These are phyloP conservation scores for Crithidia thermophila DNA, from an alignment of 208 protist species.

Conservation along the genomic window DNA sequence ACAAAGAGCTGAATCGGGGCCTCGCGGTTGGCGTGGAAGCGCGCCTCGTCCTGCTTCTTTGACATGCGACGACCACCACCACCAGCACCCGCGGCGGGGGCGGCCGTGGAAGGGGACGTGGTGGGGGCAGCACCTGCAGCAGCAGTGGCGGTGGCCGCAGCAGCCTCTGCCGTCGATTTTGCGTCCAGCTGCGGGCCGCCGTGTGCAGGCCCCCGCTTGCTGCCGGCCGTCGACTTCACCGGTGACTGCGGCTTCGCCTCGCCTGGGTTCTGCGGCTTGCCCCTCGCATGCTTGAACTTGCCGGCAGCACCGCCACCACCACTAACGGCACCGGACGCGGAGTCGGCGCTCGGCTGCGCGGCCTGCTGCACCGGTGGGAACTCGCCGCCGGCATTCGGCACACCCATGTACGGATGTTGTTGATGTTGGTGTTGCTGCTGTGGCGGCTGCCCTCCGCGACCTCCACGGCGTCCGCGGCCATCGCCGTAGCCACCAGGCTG, in stretches of 20 bases:
- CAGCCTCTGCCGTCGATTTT: neutral
- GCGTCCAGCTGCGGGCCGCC: neutral
- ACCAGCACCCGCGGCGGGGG: neutral
- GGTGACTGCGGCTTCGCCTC: neutral
- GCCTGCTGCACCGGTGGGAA: neutral
- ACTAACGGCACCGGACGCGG: too few relatives aligned
- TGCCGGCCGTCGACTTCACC: neutral
- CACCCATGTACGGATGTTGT: neutral
- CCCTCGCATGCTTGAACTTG: too few relatives aligned
- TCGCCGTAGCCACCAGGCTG: conserved; percentile 3
- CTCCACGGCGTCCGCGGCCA: neutral
- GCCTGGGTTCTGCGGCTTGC: too few relatives aligned
- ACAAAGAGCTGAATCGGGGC: conserved; percentile 44
- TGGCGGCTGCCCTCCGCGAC: neutral
- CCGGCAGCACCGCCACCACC: too few relatives aligned
- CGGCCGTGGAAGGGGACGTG: too few relatives aligned
- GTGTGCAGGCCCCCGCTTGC: neutral
- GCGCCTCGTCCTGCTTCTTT: conserved; percentile 10
- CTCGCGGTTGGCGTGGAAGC: conserved; percentile 37
- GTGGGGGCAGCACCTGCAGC: too few relatives aligned
- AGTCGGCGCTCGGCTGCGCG: too few relatives aligned
- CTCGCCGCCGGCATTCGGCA: neutral
- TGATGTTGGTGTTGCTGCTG: conserved; percentile 11
- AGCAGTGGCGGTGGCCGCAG: too few relatives aligned
- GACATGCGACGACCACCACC: too few relatives aligned